Percentiles rank a stretch among this genome's conserved stretches.
These are phyloP conservation scores for Aspergillus tamarii DNA, from an alignment of 2,329 filamentous ascomycete species.

Conservation along the genomic window DNA sequence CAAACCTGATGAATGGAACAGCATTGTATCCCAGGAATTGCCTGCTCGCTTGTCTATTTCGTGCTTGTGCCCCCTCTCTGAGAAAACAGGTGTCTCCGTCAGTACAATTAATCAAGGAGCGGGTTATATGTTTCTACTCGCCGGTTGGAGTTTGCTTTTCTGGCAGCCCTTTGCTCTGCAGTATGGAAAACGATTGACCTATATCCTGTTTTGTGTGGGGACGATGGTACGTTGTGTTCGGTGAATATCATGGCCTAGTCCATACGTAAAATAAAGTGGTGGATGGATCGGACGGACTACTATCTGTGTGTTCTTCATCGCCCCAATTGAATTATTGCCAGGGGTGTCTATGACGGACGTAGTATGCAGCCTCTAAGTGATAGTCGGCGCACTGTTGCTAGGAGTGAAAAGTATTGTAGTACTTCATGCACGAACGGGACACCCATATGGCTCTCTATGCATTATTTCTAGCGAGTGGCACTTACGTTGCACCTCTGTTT, in stretches of 20 bases:
- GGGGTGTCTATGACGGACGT: conserved; percentile 47
- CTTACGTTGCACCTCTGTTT: conserved; percentile 50
- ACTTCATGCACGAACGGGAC: conserved; percentile 47
- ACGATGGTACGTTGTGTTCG: conserved; percentile 30
- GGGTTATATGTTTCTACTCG: conserved; percentile 46
- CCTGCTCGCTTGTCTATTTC: conserved; percentile 43
- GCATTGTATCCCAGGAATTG: conserved; percentile 34
- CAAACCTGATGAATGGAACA: no score
- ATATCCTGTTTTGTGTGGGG: conserved; percentile 37
- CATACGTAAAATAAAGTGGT: conserved; percentile 35
- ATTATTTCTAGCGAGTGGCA: conserved; percentile 45
- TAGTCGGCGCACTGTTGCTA: no score
- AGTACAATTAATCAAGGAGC: conserved; percentile 44
- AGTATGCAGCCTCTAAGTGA: conserved; percentile 26
- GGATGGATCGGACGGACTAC: conserved; percentile 46
- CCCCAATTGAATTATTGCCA: conserved; percentile 47
- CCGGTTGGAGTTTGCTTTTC: conserved; percentile 51
- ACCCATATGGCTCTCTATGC: conserved; percentile 46
- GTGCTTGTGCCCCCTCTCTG: conserved; percentile 41
- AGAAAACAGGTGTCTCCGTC: conserved; percentile 39
- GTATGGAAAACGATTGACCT: conserved; percentile 45
- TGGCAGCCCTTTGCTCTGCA: conserved; percentile 53
- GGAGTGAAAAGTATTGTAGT: conserved; percentile 26
- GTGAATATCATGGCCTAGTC: conserved; percentile 18
- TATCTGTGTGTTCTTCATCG: conserved; percentile 42